Conservation (phyloP, 495 filamentous ascomycete genomes). For the Penicillium simplicissimum region DNA sequence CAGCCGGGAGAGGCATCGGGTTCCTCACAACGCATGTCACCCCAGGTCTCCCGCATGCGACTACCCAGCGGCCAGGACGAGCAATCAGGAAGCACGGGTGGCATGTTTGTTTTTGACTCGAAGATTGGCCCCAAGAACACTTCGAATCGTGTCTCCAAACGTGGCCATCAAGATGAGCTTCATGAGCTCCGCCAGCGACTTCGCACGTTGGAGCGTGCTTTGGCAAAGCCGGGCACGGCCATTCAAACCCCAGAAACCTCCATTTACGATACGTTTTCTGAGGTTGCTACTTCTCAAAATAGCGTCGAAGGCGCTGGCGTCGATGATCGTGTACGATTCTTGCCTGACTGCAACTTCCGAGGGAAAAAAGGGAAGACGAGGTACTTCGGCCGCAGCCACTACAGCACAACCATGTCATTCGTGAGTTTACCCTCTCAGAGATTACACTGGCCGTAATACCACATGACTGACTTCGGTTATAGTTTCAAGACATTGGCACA, state of each 20-base stretch:
- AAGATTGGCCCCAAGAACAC: conserved; percentile 29
- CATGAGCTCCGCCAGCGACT: conserved; percentile 37
- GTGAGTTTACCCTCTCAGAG: conserved; percentile 29
- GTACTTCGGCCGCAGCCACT: conserved; percentile 52
- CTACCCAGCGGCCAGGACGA: conserved; percentile 19
- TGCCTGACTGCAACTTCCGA: conserved; percentile 43
- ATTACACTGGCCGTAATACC: not conserved
- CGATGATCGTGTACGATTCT: conserved; percentile 31
- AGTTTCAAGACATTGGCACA: conserved; percentile 49
- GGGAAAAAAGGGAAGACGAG: conserved; percentile 50
- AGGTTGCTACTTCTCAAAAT: conserved; percentile 15
- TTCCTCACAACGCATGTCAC: conserved; percentile 17
- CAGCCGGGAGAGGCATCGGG: conserved; percentile 18
- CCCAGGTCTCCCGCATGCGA: conserved; percentile 20
- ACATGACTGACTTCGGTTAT: conserved; percentile 19
- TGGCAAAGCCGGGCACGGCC: conserved; percentile 23
- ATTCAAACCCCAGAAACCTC: conserved; percentile 34
- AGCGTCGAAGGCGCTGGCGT: conserved; percentile 33
- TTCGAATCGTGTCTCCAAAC: conserved; percentile 33
- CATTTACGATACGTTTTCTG: conserved; percentile 27
- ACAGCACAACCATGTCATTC: conserved; percentile 45
- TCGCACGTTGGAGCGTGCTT: conserved; percentile 32
- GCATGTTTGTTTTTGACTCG: conserved; percentile 45
- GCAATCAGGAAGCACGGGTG: conserved; percentile 21
- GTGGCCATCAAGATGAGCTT: conserved; percentile 33